Percentiles rank a stretch among this genome's conserved stretches.
These are phyloP conservation scores for Russula griseocarnosa DNA, from an alignment of 768 basidiomycete genomes.

Conservation along the genomic window DNA sequence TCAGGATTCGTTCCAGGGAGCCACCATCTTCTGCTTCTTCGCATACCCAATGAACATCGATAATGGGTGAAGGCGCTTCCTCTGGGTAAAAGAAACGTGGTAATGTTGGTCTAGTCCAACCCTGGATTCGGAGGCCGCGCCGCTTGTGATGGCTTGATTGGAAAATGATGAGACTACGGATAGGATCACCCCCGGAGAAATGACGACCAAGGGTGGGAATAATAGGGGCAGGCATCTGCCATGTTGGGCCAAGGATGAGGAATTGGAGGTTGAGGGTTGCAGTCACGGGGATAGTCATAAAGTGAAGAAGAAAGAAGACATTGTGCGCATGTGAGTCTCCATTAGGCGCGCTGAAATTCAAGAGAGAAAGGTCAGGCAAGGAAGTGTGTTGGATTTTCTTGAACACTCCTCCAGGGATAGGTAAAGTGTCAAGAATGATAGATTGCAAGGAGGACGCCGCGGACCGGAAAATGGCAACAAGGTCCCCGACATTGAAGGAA, in stretches of 20 bases:
- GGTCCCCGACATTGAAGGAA: constrained; percentile 17
- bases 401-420: constrained; percentile 18
- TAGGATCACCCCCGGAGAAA: constrained; percentile 20
- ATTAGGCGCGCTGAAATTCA: constrained; percentile 17
- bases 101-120: constrained; percentile 16
- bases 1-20: constrained; percentile 19
- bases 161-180: constrained; percentile 21
- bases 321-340: constrained; percentile 24
- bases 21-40: constrained; percentile 22
- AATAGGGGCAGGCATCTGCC: constrained; percentile 22
- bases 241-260: constrained; percentile 22
- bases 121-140: constrained; percentile 22
- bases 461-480: constrained; percentile 17
- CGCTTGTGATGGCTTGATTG: constrained; percentile 15
- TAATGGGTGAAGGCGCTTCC: constrained; percentile 11
- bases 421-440: constrained; percentile 22
- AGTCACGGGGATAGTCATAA: constrained; percentile 15
- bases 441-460: constrained; percentile 21
- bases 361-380: constrained; percentile 20
- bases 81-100: constrained; percentile 22
- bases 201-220: constrained; percentile 19
- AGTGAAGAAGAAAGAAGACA: constrained; percentile 22
- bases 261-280: constrained; percentile 19
- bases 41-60: constrained; percentile 26
- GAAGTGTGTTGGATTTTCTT: constrained; percentile 9